Percentiles rank a stretch among this genome's conserved stretches.
Evolutionary conservation across 805 yeast genomes (phyloP).

Genomic region (Starmerella floris): DNA sequence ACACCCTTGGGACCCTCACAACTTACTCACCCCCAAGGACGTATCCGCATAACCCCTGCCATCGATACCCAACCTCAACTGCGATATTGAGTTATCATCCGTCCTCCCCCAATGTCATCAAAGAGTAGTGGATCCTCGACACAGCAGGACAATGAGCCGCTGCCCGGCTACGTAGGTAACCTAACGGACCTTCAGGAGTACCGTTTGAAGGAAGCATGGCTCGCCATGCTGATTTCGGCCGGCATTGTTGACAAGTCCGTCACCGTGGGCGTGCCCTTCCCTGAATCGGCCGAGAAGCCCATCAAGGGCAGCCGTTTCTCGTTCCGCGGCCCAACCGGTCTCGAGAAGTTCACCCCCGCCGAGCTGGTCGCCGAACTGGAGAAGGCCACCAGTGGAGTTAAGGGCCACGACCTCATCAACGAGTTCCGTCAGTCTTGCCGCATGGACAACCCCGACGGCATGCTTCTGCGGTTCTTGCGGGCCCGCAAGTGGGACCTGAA

Average conservation of each 20-base stretch:
- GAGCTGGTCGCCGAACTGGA: constrained; percentile 30
- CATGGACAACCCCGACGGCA: constrained; percentile 70
- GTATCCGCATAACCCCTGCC: no score
- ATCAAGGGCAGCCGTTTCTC: constrained; percentile 24
- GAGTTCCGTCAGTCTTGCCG: constrained; percentile 51
- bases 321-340: constrained; percentile 13
- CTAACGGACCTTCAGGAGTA: constrained; percentile 29
- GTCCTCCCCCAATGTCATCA: background rate
- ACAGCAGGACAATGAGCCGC: constrained; percentile 2
- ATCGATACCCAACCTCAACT: no score
- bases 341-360: constrained; percentile 13
- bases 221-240: constrained; percentile 20
- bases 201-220: constrained; percentile 31
- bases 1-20: no score
- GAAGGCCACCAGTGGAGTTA: constrained; percentile 38
- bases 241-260: constrained; percentile 23
- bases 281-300: constrained; percentile 19
- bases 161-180: constrained; percentile 28
- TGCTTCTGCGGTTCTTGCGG: constrained; percentile 59
- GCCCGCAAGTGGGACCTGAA: constrained; percentile 79
- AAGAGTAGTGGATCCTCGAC: background rate
- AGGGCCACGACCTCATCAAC: constrained; percentile 38
- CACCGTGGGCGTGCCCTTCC: constrained; percentile 16
- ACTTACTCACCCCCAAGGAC: no score
- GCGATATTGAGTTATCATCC: no score